A percentile compares a stretch with the other conserved stretches of the same genome.
Conservation (phyloP, 176 grass and related monocot species). For the Carex kokanica region DNA sequence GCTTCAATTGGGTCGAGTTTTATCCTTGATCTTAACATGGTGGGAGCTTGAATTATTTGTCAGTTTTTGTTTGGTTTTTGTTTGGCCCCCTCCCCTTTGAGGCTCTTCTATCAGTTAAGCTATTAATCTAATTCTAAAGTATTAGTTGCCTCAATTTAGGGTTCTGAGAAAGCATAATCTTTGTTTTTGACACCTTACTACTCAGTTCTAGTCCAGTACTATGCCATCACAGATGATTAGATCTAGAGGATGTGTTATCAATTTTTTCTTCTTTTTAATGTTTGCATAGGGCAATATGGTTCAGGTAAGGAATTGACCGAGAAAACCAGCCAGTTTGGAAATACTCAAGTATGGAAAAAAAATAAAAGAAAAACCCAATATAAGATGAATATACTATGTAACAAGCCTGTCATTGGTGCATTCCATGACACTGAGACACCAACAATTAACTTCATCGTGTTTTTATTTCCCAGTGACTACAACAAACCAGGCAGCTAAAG, state of each 20-base stretch:
- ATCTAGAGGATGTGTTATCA: neutral
- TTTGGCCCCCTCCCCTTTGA: neutral
- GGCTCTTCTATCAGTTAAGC: neutral
- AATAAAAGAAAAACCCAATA: neutral
- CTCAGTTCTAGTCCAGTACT: neutral
- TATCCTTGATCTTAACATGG: neutral
- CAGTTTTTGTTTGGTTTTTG: neutral
- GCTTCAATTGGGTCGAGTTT: neutral
- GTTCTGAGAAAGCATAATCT: neutral
- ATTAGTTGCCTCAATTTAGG: neutral
- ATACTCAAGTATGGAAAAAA: neutral
- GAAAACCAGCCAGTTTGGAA: neutral
- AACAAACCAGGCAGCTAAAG: slow-evolving; percentile 72
- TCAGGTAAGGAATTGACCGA: slow-evolving; percentile 10
- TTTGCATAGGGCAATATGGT: slow-evolving; percentile 2
- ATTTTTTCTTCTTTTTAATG: neutral
- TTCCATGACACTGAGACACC: neutral
- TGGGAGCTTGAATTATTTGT: neutral
- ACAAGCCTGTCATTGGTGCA: neutral
- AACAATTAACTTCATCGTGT: slow-evolving; percentile 13
- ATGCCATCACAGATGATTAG: neutral
- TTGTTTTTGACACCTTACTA: neutral
- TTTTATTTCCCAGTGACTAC: slow-evolving; percentile 55
- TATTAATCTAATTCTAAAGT: slow-evolving; percentile 3
- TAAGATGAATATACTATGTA: neutral